Conservation (phyloP, 2,329 filamentous ascomycete genomes). For the Monilinia laxa region DNA sequence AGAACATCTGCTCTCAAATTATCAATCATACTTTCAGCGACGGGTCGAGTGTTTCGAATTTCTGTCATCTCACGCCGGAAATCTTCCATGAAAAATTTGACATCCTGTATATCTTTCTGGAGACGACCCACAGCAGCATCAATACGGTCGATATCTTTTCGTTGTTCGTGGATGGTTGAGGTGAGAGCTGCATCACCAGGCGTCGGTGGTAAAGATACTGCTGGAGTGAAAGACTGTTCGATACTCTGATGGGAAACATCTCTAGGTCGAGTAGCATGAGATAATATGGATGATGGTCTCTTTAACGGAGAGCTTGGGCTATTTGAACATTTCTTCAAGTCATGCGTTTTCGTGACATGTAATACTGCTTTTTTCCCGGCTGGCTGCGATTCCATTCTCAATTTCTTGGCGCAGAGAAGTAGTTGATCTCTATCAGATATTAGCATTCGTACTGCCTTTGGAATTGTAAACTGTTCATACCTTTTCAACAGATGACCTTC, state of each 20-base stretch:
- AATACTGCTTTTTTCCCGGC: slow-evolving; percentile 32
- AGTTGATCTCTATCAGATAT: slow-evolving; percentile 34
- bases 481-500: slow-evolving; percentile 36
- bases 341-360: slow-evolving; percentile 29
- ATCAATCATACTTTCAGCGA: neutral
- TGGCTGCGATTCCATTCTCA: slow-evolving; percentile 33
- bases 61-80: slow-evolving; percentile 32
- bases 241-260: neutral
- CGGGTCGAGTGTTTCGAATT: neutral
- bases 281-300: slow-evolving; percentile 8
- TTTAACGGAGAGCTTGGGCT: slow-evolving; percentile 3
- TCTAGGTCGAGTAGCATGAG: neutral
- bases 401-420: slow-evolving; percentile 34
- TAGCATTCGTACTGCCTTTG: slow-evolving; percentile 1
- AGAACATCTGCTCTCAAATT: slow-evolving; percentile 24
- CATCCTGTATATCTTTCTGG: slow-evolving; percentile 35
- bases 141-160: slow-evolving; percentile 39
- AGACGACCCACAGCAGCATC: slow-evolving; percentile 33
- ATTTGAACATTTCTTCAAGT: slow-evolving; percentile 27
- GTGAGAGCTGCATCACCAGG: neutral
- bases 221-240: neutral
- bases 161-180: slow-evolving; percentile 26
- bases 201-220: neutral
- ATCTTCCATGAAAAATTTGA: slow-evolving; percentile 39
- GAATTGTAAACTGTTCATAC: slow-evolving; percentile 26